Evolutionary conservation across 2,329 filamentous ascomycete species (phyloP).

Genomic region (Pyrenophora teres): DNA sequence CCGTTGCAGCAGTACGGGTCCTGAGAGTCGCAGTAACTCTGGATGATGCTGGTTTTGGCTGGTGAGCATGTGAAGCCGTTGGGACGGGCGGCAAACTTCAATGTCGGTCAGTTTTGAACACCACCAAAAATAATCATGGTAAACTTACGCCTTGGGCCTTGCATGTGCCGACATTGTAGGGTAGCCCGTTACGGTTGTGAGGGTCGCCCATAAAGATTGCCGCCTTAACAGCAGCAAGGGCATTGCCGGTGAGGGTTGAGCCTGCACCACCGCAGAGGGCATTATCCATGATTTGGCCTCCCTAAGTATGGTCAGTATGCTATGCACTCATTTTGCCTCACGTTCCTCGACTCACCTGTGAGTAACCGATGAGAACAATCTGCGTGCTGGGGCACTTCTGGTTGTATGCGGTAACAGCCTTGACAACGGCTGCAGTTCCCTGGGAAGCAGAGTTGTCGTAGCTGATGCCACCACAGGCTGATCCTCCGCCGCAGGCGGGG

Average conservation of each 20-base stretch:
- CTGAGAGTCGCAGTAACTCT: conserved; percentile 67
- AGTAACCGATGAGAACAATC: conserved; percentile 67
- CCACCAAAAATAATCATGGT: neutral
- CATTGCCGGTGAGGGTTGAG: conserved; percentile 54
- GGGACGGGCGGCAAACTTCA: conserved; percentile 64
- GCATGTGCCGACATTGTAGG: conserved; percentile 67
- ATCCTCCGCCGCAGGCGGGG: conserved; percentile 66
- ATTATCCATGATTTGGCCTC: conserved; percentile 67
- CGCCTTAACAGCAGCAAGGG: conserved; percentile 63
- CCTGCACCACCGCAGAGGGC: conserved; percentile 63
- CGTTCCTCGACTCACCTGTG: conserved; percentile 53
- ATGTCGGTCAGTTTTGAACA: conserved; percentile 5
- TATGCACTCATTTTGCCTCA: neutral
- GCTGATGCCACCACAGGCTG: conserved; percentile 61
- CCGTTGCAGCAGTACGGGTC: conserved; percentile 72
- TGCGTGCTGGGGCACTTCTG: conserved; percentile 61
- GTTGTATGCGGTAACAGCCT: conserved; percentile 64
- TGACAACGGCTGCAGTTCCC: conserved; percentile 63
- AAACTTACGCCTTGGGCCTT: conserved; percentile 61
- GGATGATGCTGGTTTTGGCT: conserved; percentile 59
- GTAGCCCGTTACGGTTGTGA: conserved; percentile 58
- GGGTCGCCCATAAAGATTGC: conserved; percentile 70
- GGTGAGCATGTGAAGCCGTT: conserved; percentile 61
- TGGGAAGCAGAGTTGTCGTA: conserved; percentile 64
- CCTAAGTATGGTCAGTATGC: conserved; percentile 46